Evolutionary conservation across 192 early-diverging fungal species (phyloP), one percentile per base, ranked within the genome.

Genomic region (Coemansia sp.): DNA sequence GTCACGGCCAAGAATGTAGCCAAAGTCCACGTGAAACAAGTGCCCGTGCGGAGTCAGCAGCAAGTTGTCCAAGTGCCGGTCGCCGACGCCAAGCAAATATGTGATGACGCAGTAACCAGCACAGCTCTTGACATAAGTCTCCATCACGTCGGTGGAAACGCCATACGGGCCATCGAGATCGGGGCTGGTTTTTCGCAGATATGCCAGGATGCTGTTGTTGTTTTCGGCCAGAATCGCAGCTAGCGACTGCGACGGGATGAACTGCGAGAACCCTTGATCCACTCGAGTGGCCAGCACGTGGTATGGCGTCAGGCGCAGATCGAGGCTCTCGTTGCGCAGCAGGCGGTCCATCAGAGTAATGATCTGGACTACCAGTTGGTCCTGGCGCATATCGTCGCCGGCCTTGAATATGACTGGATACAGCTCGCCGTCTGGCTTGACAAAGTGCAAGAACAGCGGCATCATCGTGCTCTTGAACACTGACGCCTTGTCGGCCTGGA

Each of bases 51-150:
- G 87, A 2, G 97, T 95, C 46, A 99, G 70, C 20, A 99, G 75
- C 31, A 99, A 63, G 75, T 99, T 99, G 70, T 99, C 98, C 66
- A 99, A 80, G 77, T 99, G 98, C 3, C 98, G 89, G 77, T 99
- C 98, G 32, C 98, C 98, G 14, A 99, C 93, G 27, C 97, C 98
- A 9, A 99, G 85, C 14, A 99, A 70, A 77, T 99, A 99, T 8
- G 95, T 98, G 49, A 99, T 98, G 10, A 99, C 97, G 72, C 96
- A 98, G 83, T 99, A 99, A 3, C 97, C 98, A 46, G 98, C 96
- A 75, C 93, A 95, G 82, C 96, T 98, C 64, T 90, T 88, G 53
- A 98, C 90, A 79, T 98, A 98, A 12, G 93, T 95, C 73, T 98
- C 96, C 93, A 99, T 93, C 6, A 94, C 93, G 35, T 79, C 80